Percentiles rank a stretch among this genome's conserved stretches.
Evolutionary conservation across 805 yeast genomes (phyloP).

Genomic region (Wickerhamomyces bisporus): DNA sequence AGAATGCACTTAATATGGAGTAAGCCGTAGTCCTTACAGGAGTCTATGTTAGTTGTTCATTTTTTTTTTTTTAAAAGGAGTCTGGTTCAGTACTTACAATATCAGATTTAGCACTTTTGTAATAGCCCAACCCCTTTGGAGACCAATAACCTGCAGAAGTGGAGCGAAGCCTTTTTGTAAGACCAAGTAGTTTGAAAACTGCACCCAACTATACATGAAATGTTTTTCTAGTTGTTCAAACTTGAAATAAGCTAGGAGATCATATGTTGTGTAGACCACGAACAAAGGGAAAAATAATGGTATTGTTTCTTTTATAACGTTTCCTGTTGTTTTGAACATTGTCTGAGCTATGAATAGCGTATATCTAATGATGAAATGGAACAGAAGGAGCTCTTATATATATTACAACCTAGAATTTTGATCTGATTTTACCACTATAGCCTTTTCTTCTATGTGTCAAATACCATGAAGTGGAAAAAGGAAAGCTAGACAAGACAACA

Average conservation of each 20-base stretch:
- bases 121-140: background rate
- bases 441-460: too few species aligned
- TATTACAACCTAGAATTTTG: too few species aligned
- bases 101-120: conserved; percentile 1
- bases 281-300: conserved; percentile 17
- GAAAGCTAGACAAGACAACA: too few species aligned
- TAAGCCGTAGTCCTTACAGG: conserved; percentile 4
- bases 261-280: conserved; percentile 15
- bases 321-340: conserved; percentile 6
- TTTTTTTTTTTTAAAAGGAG: too few species aligned
- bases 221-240: conserved; percentile 5
- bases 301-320: conserved; percentile 11
- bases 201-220: conserved; percentile 11
- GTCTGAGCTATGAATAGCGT: too few species aligned
- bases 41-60: too few species aligned
- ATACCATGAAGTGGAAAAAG: too few species aligned
- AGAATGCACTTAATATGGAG: conserved; percentile 4
- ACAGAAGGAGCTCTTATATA: too few species aligned
- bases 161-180: conserved; percentile 16
- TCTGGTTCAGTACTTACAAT: conserved; percentile 1
- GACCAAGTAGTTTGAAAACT: conserved; percentile 13
- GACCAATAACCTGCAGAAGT: conserved; percentile 2
- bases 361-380: too few species aligned
- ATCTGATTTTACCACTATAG: too few species aligned
- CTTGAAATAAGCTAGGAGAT: conserved; percentile 7